Percentiles rank a stretch among this genome's conserved stretches.
Conservation (phyloP, 441 rosid genomes). For the Arabidopsis lyrata region DNA sequence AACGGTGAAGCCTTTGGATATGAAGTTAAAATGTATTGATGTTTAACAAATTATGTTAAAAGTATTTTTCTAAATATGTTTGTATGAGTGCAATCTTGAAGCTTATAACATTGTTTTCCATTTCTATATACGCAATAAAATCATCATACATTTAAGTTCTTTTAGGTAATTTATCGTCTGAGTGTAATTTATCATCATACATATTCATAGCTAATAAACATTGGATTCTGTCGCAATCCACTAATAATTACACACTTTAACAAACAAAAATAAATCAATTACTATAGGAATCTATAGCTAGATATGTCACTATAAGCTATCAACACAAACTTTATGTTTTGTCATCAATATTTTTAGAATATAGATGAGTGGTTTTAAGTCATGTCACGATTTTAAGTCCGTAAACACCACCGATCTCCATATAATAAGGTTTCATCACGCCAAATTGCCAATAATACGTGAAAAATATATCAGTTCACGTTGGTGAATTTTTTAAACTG, state of each 20-base stretch:
- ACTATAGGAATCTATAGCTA: slow-evolving; percentile 3
- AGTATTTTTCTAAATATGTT: neutral
- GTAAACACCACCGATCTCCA: slow-evolving; percentile 29
- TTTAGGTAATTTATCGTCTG: neutral
- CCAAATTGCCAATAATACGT: neutral
- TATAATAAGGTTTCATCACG: slow-evolving; percentile 23
- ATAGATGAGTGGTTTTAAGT: slow-evolving; percentile 34
- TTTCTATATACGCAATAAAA: neutral
- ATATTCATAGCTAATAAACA: neutral
- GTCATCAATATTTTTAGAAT: slow-evolving; percentile 17
- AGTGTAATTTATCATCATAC: neutral
- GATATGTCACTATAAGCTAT: slow-evolving; percentile 29
- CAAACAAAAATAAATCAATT: neutral
- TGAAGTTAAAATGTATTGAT: slow-evolving; percentile 11
- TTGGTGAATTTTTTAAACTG: neutral
- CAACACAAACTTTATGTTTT: slow-evolving; percentile 33
- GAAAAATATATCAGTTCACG: slow-evolving; percentile 2
- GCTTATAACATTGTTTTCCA: neutral
- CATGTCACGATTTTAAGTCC: slow-evolving; percentile 37
- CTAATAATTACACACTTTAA: neutral
- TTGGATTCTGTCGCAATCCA: slow-evolving; percentile 10
- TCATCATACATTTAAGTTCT: neutral
- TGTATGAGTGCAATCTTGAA: neutral
- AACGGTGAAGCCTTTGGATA: slow-evolving; percentile 12
- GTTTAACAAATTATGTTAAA: neutral